Evolutionary conservation across 805 yeast genomes (phyloP).

Genomic region (Priceomyces fermenticarens): DNA sequence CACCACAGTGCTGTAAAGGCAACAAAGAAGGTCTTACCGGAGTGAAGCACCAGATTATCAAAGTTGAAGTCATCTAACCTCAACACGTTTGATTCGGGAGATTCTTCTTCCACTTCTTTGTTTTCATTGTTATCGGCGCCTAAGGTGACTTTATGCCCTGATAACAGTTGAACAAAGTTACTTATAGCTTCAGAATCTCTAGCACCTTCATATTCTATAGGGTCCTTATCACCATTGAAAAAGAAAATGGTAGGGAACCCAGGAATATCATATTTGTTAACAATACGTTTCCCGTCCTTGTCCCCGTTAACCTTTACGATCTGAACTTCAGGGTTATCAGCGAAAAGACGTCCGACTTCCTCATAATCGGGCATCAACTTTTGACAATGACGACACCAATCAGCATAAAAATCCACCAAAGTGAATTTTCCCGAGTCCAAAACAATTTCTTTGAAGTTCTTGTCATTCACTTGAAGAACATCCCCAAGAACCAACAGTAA

Average conservation of each 20-base stretch:
- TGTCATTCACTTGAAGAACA: constrained; percentile 45
- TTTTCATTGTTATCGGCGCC: constrained; percentile 12
- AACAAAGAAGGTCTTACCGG: constrained; percentile 30
- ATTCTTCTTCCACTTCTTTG: constrained; percentile 1
- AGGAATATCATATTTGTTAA: constrained; percentile 48
- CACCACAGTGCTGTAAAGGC: constrained; percentile 65
- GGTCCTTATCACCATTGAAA: constrained; percentile 49
- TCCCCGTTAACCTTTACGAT: constrained; percentile 62
- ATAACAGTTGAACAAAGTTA: constrained; percentile 45
- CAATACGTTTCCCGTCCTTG: constrained; percentile 44
- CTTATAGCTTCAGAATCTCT: constrained; percentile 51
- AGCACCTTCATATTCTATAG: constrained; percentile 55
- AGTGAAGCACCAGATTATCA: constrained; percentile 35
- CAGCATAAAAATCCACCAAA: constrained; percentile 55
- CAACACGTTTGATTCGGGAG: constrained; percentile 12
- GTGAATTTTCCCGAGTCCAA: constrained; percentile 49
- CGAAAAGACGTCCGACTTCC: constrained; percentile 30
- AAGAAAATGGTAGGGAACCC: constrained; percentile 68
- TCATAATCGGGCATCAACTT: constrained; percentile 50
- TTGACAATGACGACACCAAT: constrained; percentile 73
- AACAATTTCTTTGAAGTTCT: constrained; percentile 53
- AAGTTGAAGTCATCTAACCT: constrained; percentile 41
- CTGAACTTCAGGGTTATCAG: constrained; percentile 35
- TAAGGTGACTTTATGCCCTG: constrained; percentile 22
- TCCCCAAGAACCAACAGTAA: constrained; percentile 3